These are phyloP conservation scores for Pichia sp. DNA, from an alignment of 1,139 yeast genomes.

Conservation along the genomic window DNA sequence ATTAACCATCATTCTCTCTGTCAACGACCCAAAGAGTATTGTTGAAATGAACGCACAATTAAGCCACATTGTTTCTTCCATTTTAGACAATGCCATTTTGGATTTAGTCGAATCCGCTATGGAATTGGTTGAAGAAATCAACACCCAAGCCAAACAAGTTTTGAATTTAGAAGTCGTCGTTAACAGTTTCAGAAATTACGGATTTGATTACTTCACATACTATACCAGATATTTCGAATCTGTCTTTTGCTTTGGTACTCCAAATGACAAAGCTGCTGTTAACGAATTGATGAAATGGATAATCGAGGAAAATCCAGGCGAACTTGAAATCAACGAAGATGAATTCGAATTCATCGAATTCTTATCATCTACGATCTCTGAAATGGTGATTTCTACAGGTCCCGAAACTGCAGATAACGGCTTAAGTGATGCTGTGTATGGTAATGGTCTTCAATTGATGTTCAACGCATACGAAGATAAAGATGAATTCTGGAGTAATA, in stretches of 20 bases:
- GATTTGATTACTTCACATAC: conserved; percentile 49
- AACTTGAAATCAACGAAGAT: conserved; percentile 16
- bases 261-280: conserved; percentile 16
- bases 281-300: conserved; percentile 17
- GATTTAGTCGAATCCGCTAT: conserved; percentile 47
- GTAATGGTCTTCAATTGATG: conserved; percentile 6
- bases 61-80: conserved; percentile 42
- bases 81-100: conserved; percentile 42
- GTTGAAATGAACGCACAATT: conserved; percentile 39
- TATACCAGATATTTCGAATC: conserved; percentile 51
- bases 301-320: conserved; percentile 16
- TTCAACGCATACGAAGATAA: conserved; percentile 14
- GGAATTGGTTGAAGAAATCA: conserved; percentile 49
- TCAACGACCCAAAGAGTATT: conserved; percentile 32
- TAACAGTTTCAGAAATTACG: conserved; percentile 52
- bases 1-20: conserved; percentile 51
- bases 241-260: conserved; percentile 43
- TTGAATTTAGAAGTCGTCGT: conserved; percentile 35
- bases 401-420: conserved; percentile 3
- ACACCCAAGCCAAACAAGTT: conserved; percentile 41
- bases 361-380: conserved; percentile 9
- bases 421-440: conserved; percentile 10
- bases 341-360: conserved; percentile 19
- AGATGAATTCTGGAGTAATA: conserved; percentile 15
- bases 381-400: conserved; percentile 13